Evolutionary conservation across 371 early-diverging fungal species (phyloP).

Genomic region (Batrachochytrium dendrobatidis): DNA sequence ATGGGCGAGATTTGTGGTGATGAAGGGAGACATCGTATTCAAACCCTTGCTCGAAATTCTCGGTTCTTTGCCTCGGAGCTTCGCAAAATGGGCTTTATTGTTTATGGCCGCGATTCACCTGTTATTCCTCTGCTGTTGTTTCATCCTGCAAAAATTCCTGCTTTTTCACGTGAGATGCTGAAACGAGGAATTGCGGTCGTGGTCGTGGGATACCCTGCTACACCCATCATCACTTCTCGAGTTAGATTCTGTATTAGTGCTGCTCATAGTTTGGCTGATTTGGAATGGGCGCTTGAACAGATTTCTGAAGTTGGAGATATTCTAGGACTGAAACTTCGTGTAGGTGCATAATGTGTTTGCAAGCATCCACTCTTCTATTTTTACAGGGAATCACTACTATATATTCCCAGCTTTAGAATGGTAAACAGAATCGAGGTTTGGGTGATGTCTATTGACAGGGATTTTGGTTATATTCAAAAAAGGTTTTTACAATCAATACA

Average conservation of each 20-base stretch:
- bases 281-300: constrained; percentile 55
- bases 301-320: constrained; percentile 41
- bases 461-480: too few relatives aligned
- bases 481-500: too few relatives aligned
- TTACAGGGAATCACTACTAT: too few relatives aligned
- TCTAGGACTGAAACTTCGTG: constrained; percentile 35
- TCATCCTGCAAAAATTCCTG: constrained; percentile 97
- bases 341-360: too few relatives aligned
- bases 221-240: constrained; percentile 84
- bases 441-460: too few relatives aligned
- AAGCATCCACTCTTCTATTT: too few relatives aligned
- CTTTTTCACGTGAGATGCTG: constrained; percentile 90
- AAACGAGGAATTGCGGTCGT: constrained; percentile 93
- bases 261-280: constrained; percentile 91
- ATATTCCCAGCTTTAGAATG: too few relatives aligned
- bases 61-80: constrained; percentile 78
- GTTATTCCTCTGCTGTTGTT: constrained; percentile 96
- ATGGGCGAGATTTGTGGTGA: constrained; percentile 79
- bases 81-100: constrained; percentile 88
- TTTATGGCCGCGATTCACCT: constrained; percentile 91
- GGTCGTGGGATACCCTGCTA: constrained; percentile 94
- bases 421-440: too few relatives aligned
- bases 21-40: constrained; percentile 73
- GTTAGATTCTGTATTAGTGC: constrained; percentile 97
- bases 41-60: constrained; percentile 81